phyloP scores from a whole-genome alignment of 169 alveolate genomes.

The Plasmodium reichenowi region DNA sequence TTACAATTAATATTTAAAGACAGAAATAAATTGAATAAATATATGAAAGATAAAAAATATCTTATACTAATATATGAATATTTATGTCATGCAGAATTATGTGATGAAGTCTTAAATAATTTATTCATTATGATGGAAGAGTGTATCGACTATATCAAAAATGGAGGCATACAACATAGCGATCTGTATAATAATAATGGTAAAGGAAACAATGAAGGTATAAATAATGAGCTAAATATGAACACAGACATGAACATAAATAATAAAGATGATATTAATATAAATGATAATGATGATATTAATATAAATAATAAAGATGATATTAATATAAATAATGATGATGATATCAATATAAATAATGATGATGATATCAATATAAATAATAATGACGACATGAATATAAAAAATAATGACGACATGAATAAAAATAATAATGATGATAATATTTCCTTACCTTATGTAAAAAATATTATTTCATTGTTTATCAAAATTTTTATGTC shows the following conservation, averaged over 20 bases:
- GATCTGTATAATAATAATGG: no score
- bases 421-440: not conserved
- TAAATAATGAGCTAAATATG: no score
- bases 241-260: no score
- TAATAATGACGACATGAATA: no score
- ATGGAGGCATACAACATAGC: not conserved
- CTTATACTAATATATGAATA: slow-evolving; percentile 43
- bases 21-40: slow-evolving; percentile 21
- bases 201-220: no score
- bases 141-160: slow-evolving; percentile 6
- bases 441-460: not conserved
- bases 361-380: not conserved
- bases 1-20: slow-evolving; percentile 16
- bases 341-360: not conserved
- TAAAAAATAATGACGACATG: not conserved
- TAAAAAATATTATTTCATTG: slow-evolving; percentile 36
- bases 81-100: slow-evolving; percentile 22
- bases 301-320: slow-evolving; percentile 3
- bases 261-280: no score
- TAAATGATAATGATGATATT: not conserved
- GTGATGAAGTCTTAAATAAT: slow-evolving; percentile 38
- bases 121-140: slow-evolving; percentile 18
- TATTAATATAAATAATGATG: not conserved
- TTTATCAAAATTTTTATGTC: slow-evolving; percentile 6
- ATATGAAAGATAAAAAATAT: slow-evolving; percentile 45